Evolutionary conservation across 78 protist genomes (phyloP), one percentile per base, ranked within the genome.

Genomic region (Salpingoeca rosetta): DNA sequence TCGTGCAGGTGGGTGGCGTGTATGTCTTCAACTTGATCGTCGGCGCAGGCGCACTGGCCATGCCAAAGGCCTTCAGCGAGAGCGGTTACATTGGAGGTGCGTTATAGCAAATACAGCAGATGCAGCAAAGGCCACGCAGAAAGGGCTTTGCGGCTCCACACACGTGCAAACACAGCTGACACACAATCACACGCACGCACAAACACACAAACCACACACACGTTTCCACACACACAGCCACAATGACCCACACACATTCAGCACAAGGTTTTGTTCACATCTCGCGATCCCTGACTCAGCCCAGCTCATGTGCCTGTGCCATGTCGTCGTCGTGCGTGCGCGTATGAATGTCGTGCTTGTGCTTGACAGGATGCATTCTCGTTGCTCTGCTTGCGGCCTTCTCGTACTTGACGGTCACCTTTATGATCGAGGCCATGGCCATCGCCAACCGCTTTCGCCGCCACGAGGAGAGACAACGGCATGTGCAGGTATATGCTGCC

Each of bases 21-120:
- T 85, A 44, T 42, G 31, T 83, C 7, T 89, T 85, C 84, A 89
- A 89, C 43, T 40, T 89, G 45, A 87, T 85, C 41, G 88, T 89
- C 27, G 92, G 92, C 0, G 65, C 65, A 17, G 65, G 65, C 17
- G 65, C 65, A 22, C 65, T 51, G 7, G 65, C 65, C 7, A 51
- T 51, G 65, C 65, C 65, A 7, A 51, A 51, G 65, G 65, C 65
- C 65, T 51, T 51, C 17, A 17, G 65, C 65, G 65, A 51, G 17
- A 51, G 65, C 17, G 65, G 65, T 51, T 51, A 51, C 65, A 22
- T 51, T 7, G 65, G 65, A 51, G 65, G 65, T 51, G 17, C 17
- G 65, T 51, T n/a, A n/a, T n/a, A n/a, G n/a, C n/a, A n/a, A n/a
- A n/a, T n/a, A n/a, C n/a, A n/a, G n/a, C n/a, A n/a, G n/a, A n/a